phyloP scores from a whole-genome alignment of 176 grass and related monocot genomes.

The Typha latifolia region DNA sequence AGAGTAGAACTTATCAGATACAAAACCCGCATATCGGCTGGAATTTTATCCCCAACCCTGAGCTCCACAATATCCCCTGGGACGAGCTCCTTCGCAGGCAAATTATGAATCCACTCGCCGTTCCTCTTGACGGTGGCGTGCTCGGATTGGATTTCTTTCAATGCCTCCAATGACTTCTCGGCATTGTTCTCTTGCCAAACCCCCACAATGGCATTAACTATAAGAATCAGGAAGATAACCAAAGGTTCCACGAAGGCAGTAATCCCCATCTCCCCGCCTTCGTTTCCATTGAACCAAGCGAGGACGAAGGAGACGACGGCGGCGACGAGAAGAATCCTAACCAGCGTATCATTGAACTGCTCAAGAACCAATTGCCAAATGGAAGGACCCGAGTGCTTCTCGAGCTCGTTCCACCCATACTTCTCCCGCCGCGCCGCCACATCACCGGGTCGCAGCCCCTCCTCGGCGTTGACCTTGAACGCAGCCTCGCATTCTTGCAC shows the following conservation, averaged over 20 bases:
- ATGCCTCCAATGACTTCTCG: conserved; percentile 69
- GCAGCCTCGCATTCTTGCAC: conserved; percentile 48
- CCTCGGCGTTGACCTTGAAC: background rate
- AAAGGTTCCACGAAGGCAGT: conserved; percentile 89
- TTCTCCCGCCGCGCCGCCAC: conserved; percentile 22
- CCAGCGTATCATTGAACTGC: conserved; percentile 89
- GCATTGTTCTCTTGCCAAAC: conserved; percentile 97
- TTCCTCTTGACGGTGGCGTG: conserved; percentile 57
- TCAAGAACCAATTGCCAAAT: conserved; percentile 47
- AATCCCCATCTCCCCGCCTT: conserved; percentile 24
- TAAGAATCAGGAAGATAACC: conserved; percentile 93
- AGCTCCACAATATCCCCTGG: conserved; percentile 72
- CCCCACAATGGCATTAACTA: conserved; percentile 76
- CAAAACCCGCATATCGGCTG: conserved; percentile 76
- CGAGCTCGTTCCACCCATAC: conserved; percentile 60
- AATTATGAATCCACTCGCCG: conserved; percentile 30
- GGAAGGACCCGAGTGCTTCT: conserved; percentile 66
- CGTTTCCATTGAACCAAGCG: conserved; percentile 50
- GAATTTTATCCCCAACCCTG: conserved; percentile 74
- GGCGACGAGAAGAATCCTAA: conserved; percentile 70
- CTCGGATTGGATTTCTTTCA: conserved; percentile 82
- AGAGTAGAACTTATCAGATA: conserved; percentile 68
- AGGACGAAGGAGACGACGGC: conserved; percentile 86
- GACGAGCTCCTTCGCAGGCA: conserved; percentile 61
- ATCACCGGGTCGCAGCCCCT: conserved; percentile 34